phyloP scores from a whole-genome alignment of 2,329 filamentous ascomycete genomes.

The Aureobasidium sp. region DNA sequence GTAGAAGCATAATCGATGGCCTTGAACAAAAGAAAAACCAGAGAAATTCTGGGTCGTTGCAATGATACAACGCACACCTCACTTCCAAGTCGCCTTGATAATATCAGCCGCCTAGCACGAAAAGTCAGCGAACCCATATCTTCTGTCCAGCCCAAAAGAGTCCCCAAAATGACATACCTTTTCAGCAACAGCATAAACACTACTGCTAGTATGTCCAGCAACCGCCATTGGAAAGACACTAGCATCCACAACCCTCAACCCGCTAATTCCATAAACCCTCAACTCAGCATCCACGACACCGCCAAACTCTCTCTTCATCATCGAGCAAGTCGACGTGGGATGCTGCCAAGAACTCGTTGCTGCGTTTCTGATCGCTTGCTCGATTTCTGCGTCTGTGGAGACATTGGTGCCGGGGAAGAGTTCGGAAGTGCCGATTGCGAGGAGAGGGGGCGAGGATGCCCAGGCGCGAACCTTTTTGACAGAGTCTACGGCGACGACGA shows the following conservation, averaged over 20 bases:
- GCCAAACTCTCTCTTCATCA: conserved; percentile 39
- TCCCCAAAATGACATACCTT: background rate
- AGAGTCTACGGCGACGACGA: conserved; percentile 28
- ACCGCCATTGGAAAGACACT: conserved; percentile 38
- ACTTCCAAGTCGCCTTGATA: conserved; percentile 15
- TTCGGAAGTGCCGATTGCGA: conserved; percentile 29
- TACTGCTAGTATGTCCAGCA: conserved; percentile 19
- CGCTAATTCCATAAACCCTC: conserved; percentile 35
- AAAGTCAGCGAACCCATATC: background rate
- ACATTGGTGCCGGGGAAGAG: conserved; percentile 22
- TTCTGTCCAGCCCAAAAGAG: background rate
- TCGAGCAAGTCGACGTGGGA: conserved; percentile 33
- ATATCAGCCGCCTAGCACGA: conserved; percentile 19
- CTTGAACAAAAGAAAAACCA: too few species aligned
- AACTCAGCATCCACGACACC: conserved; percentile 41
- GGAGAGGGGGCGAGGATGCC: conserved; percentile 28
- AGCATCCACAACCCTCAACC: conserved; percentile 39
- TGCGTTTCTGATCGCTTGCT: conserved; percentile 2
- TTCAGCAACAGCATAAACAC: conserved; percentile 22
- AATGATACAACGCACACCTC: too few species aligned
- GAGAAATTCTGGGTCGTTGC: too few species aligned
- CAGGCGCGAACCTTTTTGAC: conserved; percentile 31
- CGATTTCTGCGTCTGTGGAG: conserved; percentile 21
- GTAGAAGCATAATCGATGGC: too few species aligned
- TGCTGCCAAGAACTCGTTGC: conserved; percentile 8